Evolutionary conservation across 2,329 filamentous ascomycete genomes (phyloP), one percentile per base, ranked within the genome.

Genomic region (Alternaria infectoria): DNA sequence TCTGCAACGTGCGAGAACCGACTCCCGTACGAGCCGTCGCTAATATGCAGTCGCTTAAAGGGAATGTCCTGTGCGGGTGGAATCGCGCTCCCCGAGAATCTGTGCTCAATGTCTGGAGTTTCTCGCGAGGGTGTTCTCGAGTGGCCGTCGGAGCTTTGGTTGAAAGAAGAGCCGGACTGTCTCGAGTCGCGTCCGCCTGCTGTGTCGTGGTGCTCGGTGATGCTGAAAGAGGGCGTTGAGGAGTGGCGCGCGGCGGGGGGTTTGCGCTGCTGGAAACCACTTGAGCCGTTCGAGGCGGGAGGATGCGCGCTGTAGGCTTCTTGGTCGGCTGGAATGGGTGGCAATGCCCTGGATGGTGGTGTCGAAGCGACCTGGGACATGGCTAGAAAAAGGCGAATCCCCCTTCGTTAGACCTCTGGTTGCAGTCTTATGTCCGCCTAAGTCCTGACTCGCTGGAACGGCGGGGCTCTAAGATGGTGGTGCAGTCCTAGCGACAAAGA

Each of bases 91-190:
- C 62, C 67, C 6, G 70, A 74, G 58, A 76, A 66, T 59, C 70
- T 67, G 32, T 67, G 64, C 45, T 64, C 64, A 28, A 66, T 67
- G 50, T 79, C 76, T 46, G 73, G 67, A 19, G 73, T 77, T 30
- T 81, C 79, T 61, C 77, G 65, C 5, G 79, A 80, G 1, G 72
- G 68, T 45, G 74, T 76, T 65, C 76, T 74, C 25, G 79, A 80
- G 64, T 80, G 78, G 5, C 74, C 73, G 23, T 64, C 62, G 11
- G 76, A 78, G 61, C 75, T 80, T 12, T 72, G 67, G 36, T 67
- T 66, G 19, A 77, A 62, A 43, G 78, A 79, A 28, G 76, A 77
- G 11, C 65, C 74, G 6, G 76, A 80, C 62, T 78, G 74, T 61
- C 73, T 70, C 36, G 76, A 79, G 11, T 79, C 71, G 26, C 75